A percentile compares a stretch with the other conserved stretches of the same genome.
Evolutionary conservation across 1,284 basidiomycete species (phyloP).

Genomic region (Xerocomus minutiporus): DNA sequence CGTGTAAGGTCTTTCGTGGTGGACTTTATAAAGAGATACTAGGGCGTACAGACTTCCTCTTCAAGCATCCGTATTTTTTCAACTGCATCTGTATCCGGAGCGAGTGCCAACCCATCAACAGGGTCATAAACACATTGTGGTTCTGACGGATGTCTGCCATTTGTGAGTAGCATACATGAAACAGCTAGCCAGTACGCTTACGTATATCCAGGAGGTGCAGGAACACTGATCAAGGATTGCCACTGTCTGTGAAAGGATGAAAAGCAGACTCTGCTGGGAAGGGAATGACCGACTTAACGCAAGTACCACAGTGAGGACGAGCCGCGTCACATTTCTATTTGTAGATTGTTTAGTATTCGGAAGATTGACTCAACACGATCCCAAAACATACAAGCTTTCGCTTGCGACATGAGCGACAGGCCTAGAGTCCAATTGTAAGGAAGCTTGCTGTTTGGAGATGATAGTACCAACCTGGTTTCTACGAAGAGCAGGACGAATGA

Average conservation of each 20-base stretch:
- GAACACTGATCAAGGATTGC: slow-evolving; percentile 73
- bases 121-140: slow-evolving; percentile 81
- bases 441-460: slow-evolving; percentile 1
- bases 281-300: slow-evolving; percentile 58
- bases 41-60: slow-evolving; percentile 61
- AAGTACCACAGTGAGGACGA: slow-evolving; percentile 77
- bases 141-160: slow-evolving; percentile 65
- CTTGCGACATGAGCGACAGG: slow-evolving; percentile 74
- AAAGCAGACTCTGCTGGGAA: not conserved
- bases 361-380: not conserved
- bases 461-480: slow-evolving; percentile 62
- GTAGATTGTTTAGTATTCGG: slow-evolving; percentile 11
- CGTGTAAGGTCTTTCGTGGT: slow-evolving; percentile 12
- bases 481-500: slow-evolving; percentile 58
- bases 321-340: slow-evolving; percentile 77
- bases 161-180: slow-evolving; percentile 9
- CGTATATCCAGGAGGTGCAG: slow-evolving; percentile 75
- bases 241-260: slow-evolving; percentile 51
- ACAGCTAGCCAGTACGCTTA: slow-evolving; percentile 36
- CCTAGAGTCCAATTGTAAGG: slow-evolving; percentile 39
- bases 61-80: slow-evolving; percentile 75
- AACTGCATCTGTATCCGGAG: slow-evolving; percentile 67
- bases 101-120: slow-evolving; percentile 69
- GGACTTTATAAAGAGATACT: not conserved
- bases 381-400: slow-evolving; percentile 62